Conservation (phyloP, 805 yeast genomes). For the Candida michaelii region DNA sequence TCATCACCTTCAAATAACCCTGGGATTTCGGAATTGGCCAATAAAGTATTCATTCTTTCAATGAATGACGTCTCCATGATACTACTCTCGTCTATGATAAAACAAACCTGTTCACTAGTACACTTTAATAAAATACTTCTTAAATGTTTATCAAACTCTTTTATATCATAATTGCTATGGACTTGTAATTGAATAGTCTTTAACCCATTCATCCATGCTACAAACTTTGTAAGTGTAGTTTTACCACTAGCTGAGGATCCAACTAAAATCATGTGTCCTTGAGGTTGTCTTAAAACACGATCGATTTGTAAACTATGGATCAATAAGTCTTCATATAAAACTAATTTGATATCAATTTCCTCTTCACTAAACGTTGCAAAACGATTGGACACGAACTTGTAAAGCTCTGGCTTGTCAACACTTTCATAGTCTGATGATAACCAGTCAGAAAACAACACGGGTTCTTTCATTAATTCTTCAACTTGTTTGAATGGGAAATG, state of each 20-base stretch:
- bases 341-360: slow-evolving; percentile 58
- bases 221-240: slow-evolving; percentile 73
- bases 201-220: slow-evolving; percentile 88
- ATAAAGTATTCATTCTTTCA: slow-evolving; percentile 88
- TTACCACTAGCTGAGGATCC: slow-evolving; percentile 86
- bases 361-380: slow-evolving; percentile 76
- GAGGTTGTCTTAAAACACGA: slow-evolving; percentile 77
- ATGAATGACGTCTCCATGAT: slow-evolving; percentile 74
- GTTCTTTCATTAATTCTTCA: slow-evolving; percentile 37
- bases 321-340: slow-evolving; percentile 66
- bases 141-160: slow-evolving; percentile 67
- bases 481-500: slow-evolving; percentile 50
- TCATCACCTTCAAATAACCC: slow-evolving; percentile 84
- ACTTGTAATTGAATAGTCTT: slow-evolving; percentile 59
- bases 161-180: slow-evolving; percentile 49
- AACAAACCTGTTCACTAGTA: slow-evolving; percentile 57
- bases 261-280: slow-evolving; percentile 84
- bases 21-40: slow-evolving; percentile 91
- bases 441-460: slow-evolving; percentile 76
- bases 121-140: slow-evolving; percentile 49
- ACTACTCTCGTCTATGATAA: slow-evolving; percentile 78
- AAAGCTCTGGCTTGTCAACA: slow-evolving; percentile 49
- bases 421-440: slow-evolving; percentile 60
- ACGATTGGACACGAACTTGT: slow-evolving; percentile 59
- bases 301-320: slow-evolving; percentile 79